Conservation (phyloP, 306 rosid species). For the Begonia loranthoides region DNA sequence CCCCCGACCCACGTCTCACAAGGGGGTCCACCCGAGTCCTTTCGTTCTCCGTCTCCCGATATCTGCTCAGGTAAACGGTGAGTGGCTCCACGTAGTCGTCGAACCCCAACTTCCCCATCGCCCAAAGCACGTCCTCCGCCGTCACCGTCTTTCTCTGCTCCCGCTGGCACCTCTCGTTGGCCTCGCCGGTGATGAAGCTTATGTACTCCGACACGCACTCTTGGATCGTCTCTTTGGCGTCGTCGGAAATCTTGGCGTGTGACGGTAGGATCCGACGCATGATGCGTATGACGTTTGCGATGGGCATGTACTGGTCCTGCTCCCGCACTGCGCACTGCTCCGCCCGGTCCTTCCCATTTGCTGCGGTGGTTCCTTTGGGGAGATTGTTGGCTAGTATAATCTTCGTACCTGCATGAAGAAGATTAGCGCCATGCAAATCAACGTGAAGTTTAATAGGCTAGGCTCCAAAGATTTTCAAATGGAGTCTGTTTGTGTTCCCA, state of each 20-base stretch:
- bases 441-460: too few species aligned
- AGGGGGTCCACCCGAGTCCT: slow-evolving; percentile 8
- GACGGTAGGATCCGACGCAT: slow-evolving; percentile 56
- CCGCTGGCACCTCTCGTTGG: slow-evolving; percentile 48
- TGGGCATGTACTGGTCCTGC: slow-evolving; percentile 72
- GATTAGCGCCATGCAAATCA: too few species aligned
- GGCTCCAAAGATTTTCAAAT: too few species aligned
- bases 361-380: background rate
- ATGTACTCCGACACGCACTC: slow-evolving; percentile 69
- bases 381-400: too few species aligned
- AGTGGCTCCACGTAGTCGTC: slow-evolving; percentile 37
- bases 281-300: slow-evolving; percentile 58
- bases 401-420: too few species aligned
- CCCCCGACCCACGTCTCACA: slow-evolving; percentile 11
- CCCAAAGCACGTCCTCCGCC: slow-evolving; percentile 35
- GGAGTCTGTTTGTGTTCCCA: too few species aligned
- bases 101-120: slow-evolving; percentile 38
- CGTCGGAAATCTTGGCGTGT: slow-evolving; percentile 66
- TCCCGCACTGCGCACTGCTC: slow-evolving; percentile 22
- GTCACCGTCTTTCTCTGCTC: slow-evolving; percentile 41
- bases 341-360: background rate
- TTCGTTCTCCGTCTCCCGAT: slow-evolving; percentile 35
- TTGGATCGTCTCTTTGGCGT: slow-evolving; percentile 59
- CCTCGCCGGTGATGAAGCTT: slow-evolving; percentile 61
- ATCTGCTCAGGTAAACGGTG: slow-evolving; percentile 28